Conservation (phyloP, 345 rosid genomes). For the Microcos paniculata region DNA sequence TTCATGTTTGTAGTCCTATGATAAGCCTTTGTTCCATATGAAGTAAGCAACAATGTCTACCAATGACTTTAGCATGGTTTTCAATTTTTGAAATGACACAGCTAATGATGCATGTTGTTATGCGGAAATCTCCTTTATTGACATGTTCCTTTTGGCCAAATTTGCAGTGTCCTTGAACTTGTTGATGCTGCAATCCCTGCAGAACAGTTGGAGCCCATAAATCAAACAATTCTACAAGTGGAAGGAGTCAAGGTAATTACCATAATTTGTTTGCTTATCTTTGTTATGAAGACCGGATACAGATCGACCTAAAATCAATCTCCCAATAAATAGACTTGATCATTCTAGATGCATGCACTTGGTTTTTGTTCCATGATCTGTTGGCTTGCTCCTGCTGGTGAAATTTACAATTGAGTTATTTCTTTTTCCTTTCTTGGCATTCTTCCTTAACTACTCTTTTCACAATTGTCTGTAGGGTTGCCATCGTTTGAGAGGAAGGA, state of each 20-base stretch:
- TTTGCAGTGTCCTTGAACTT: constrained; percentile 75
- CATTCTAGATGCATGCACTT: not conserved
- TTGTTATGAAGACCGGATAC: not conserved
- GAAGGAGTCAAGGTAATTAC: constrained; percentile 73
- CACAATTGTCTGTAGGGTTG: constrained; percentile 57
- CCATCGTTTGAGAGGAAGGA: constrained; percentile 94
- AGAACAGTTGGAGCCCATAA: constrained; percentile 66
- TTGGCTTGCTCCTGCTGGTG: not conserved
- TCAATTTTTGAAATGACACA: constrained; percentile 1
- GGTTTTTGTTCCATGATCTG: not conserved
- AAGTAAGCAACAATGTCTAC: not conserved
- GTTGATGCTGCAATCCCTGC: constrained; percentile 93
- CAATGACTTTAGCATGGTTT: not conserved
- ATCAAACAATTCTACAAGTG: constrained; percentile 66
- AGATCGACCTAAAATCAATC: not conserved
- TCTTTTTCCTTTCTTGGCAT: not conserved
- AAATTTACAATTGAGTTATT: not conserved
- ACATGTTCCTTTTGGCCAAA: constrained; percentile 21
- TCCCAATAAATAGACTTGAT: not conserved
- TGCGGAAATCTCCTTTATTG: constrained; percentile 14
- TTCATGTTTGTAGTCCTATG: not conserved
- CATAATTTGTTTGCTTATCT: not conserved
- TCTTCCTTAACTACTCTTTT: constrained; percentile 10
- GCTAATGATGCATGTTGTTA: not conserved
- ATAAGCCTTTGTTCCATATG: not conserved